phyloP scores from a whole-genome alignment of 129 eudicot genomes.

The Artemisia argyi region DNA sequence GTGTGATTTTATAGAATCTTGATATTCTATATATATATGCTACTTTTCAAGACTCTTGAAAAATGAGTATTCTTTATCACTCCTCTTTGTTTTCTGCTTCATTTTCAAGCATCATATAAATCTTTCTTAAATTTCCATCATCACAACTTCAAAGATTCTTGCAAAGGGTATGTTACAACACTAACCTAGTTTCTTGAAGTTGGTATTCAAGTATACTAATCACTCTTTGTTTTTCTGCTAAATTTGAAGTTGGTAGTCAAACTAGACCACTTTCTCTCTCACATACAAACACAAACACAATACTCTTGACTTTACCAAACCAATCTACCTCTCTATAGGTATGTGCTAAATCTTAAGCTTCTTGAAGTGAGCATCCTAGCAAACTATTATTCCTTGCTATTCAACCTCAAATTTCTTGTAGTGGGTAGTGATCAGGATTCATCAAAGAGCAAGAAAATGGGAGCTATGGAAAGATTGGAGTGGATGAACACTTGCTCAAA shows the following conservation, averaged over 20 bases:
- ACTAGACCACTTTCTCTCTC: conserved; percentile 1
- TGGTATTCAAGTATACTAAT: conserved; percentile 1
- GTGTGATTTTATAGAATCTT: conserved; percentile 15
- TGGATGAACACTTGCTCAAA: conserved; percentile 42
- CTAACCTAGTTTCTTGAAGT: conserved; percentile 5
- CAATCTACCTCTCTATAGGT: conserved; percentile 6
- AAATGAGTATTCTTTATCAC: background rate
- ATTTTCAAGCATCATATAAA: conserved; percentile 13
- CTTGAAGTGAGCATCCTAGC: conserved; percentile 21
- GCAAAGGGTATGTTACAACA: conserved; percentile 5
- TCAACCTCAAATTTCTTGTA: conserved; percentile 15
- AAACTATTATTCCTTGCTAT: conserved; percentile 5
- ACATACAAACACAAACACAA: too few relatives aligned
- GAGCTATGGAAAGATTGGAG: conserved; percentile 34
- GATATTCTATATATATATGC: background rate
- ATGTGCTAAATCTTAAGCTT: conserved; percentile 25
- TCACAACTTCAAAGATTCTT: conserved; percentile 15
- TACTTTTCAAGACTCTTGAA: conserved; percentile 24
- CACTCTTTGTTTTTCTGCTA: background rate
- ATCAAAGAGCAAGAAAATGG: conserved; percentile 27
- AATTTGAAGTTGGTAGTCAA: conserved; percentile 29
- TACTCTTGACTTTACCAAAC: conserved; percentile 11
- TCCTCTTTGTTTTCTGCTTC: conserved; percentile 15
- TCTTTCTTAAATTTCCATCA: conserved; percentile 12
- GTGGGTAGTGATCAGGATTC: conserved; percentile 21